Evolutionary conservation across 176 grass and related monocot genomes (phyloP), one percentile per base, ranked within the genome.

Genomic region (Oryza officinalis): DNA sequence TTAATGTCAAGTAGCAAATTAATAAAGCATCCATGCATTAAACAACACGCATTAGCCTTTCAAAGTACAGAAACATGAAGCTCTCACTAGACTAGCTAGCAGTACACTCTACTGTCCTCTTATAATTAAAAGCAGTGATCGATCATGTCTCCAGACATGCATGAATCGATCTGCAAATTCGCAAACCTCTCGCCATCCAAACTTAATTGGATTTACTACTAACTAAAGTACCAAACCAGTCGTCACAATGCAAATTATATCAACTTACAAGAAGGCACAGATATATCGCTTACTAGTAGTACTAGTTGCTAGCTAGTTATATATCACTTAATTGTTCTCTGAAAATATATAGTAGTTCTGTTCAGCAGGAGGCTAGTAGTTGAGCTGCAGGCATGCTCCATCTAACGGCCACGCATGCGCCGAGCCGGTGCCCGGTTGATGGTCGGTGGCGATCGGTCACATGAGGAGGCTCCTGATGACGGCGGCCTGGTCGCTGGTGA

Each of bases 401-500:
- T 74, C 75, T 32, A 59, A 66, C 66, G 5, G 41, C 41, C 15
- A 25, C 40, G 79, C 78, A 26, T 26, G 41, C 47, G 15, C 49
- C 71, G n/a, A 74, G 31, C n/a, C n/a, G n/a, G n/a, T n/a, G n/a
- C n/a, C n/a, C n/a, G n/a, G n/a, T n/a, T n/a, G n/a, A n/a, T 35
- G 77, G 6, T 26, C 12, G 31, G 20, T 10, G 0, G 37, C 22
- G 33, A 7, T 46, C 10, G 23, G 8, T 96, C 84, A 91, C 91
- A 96, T 91, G 63, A 96, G 86, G 65, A 96, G 86, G 85, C 88
- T 96, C 68, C 86, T 83, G 67, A 96, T 96, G 44, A 93, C 65
- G 69, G 88, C 94, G 25, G 91, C 88, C 80, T 96, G 91, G 33
- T 88, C 94, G 44, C 88, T 89, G 22, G 86, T 89, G 71, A 93